These are phyloP conservation scores for Crassisporium funariophilum DNA, from an alignment of 768 basidiomycete species.

Conservation along the genomic window DNA sequence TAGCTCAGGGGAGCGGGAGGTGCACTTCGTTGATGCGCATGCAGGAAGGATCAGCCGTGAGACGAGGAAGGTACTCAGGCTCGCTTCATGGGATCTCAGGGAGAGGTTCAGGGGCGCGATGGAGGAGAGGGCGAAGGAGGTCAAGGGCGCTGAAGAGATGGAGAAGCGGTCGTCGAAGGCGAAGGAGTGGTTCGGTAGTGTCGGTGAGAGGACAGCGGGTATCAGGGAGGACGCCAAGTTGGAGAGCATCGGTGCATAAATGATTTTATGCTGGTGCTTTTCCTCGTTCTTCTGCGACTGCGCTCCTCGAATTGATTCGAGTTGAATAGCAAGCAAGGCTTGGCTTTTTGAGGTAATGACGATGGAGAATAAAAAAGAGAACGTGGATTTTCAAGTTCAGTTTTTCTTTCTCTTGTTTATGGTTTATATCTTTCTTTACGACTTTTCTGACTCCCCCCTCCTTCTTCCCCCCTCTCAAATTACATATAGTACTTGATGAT, in stretches of 20 bases:
- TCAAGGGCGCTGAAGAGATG: conserved; percentile 72
- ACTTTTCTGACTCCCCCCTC: conserved; percentile 8
- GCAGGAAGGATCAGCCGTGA: conserved; percentile 74
- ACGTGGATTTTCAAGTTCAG: not conserved
- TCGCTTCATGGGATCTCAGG: conserved; percentile 88
- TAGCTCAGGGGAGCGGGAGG: conserved; percentile 49
- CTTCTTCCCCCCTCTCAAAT: conserved; percentile 9
- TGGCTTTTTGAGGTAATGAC: not conserved
- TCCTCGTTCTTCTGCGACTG: not conserved
- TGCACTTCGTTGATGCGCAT: conserved; percentile 68
- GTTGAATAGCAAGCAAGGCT: too few relatives aligned
- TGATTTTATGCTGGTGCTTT: not conserved
- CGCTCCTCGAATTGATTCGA: too few relatives aligned
- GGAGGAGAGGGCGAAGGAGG: conserved; percentile 79
- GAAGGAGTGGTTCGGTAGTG: conserved; percentile 66
- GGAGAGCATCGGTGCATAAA: conserved; percentile 32
- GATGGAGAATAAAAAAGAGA: not conserved
- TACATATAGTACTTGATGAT: not conserved
- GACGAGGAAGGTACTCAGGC: conserved; percentile 89
- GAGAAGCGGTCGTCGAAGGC: conserved; percentile 74
- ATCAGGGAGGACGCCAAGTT: conserved; percentile 39
- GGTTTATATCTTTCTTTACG: conserved; percentile 2
- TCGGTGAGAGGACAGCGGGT: conserved; percentile 47
- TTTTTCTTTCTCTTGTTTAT: conserved; percentile 5
- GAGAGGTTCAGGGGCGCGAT: conserved; percentile 80